Conservation (phyloP, 768 basidiomycete species). For the Amanita molliuscula region DNA sequence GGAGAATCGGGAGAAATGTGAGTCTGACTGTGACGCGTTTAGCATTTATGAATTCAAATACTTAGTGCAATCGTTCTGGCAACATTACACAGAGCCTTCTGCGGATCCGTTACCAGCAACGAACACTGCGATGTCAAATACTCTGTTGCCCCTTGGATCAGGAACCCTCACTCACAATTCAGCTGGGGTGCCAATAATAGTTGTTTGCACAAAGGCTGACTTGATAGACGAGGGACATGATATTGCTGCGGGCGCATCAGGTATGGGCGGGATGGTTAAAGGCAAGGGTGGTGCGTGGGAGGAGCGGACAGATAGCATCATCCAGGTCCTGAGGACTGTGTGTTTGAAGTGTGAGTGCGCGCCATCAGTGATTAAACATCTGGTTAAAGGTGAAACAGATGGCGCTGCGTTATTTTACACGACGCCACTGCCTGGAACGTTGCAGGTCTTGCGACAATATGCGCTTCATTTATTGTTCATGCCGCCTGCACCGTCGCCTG, state of each 20-base stretch:
- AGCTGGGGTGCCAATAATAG: conserved; percentile 78
- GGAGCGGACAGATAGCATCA: conserved; percentile 88
- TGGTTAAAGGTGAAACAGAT: conserved; percentile 37
- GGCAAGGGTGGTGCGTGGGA: conserved; percentile 92
- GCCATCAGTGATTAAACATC: background rate
- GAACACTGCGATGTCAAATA: conserved; percentile 49
- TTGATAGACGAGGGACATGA: conserved; percentile 78
- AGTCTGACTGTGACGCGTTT: conserved; percentile 19
- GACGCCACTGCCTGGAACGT: conserved; percentile 66
- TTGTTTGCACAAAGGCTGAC: conserved; percentile 90
- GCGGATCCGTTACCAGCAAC: conserved; percentile 52
- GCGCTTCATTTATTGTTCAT: conserved; percentile 73
- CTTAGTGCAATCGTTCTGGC: conserved; percentile 78
- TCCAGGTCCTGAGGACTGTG: conserved; percentile 90
- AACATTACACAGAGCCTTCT: conserved; percentile 82
- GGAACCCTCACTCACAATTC: conserved; percentile 84
- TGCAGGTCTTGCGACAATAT: conserved; percentile 73
- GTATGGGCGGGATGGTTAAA: conserved; percentile 87
- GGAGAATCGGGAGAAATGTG: conserved; percentile 76
- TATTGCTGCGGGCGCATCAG: conserved; percentile 62
- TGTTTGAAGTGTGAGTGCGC: conserved; percentile 76
- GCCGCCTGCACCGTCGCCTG: conserved; percentile 66
- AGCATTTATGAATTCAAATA: conserved; percentile 7
- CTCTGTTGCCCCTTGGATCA: conserved; percentile 72
- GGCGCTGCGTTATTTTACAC: conserved; percentile 91